Conservation (phyloP, 1,284 basidiomycete species). For the Ganoderma meredithae region DNA sequence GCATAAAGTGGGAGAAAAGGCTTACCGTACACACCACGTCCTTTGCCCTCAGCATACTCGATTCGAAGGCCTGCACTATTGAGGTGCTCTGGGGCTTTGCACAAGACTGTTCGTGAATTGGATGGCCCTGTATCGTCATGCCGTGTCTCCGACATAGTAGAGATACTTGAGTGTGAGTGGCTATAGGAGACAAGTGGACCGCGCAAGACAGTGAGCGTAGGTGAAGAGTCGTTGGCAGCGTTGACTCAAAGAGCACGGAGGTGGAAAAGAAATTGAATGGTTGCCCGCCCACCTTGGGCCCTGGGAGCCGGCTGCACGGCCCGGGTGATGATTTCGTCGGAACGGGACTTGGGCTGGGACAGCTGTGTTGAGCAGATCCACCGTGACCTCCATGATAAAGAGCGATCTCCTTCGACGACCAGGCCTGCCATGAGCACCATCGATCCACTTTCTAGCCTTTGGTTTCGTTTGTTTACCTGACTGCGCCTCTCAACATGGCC, state of each 20-base stretch:
- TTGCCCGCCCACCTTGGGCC: too few species aligned
- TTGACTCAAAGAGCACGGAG: neutral
- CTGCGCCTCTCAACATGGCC: constrained; percentile 50
- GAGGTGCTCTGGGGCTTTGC: constrained; percentile 40
- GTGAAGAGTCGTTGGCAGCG: neutral
- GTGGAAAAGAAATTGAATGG: too few species aligned
- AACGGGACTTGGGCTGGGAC: neutral
- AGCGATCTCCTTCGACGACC: constrained; percentile 9
- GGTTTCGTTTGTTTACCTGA: neutral
- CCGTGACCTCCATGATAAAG: constrained; percentile 1
- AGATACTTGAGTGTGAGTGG: neutral
- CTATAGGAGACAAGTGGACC: neutral
- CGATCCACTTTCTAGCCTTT: constrained; percentile 8
- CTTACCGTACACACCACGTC: constrained; percentile 53
- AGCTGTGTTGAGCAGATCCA: neutral
- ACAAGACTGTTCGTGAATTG: neutral
- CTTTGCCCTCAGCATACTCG: constrained; percentile 53
- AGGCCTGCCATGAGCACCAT: constrained; percentile 14
- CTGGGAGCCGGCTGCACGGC: neutral
- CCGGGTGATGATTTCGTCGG: neutral
- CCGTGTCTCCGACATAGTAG: neutral
- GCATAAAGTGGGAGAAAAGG: neutral
- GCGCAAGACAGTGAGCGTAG: neutral
- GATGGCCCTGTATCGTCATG: neutral
- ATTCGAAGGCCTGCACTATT: constrained; percentile 48